phyloP scores from a whole-genome alignment of 1,139 yeast genomes.

The Pichia cactophila region DNA sequence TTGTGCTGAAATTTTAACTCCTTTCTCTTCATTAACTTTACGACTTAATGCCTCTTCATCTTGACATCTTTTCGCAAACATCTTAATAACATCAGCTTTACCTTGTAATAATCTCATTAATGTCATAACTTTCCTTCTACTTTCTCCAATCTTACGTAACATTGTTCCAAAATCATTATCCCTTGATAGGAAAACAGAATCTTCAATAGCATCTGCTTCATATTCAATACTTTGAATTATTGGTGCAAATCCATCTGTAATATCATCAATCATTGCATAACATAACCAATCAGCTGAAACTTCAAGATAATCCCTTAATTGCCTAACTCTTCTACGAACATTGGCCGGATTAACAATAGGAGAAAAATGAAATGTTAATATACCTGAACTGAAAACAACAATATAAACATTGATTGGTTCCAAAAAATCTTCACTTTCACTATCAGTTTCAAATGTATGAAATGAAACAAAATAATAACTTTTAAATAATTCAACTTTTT shows the following conservation, averaged over 20 bases:
- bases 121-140: slow-evolving; percentile 87
- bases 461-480: slow-evolving; percentile 74
- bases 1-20: slow-evolving; percentile 33
- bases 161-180: slow-evolving; percentile 61
- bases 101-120: slow-evolving; percentile 84
- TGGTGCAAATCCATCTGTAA: slow-evolving; percentile 90
- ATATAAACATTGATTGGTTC: slow-evolving; percentile 86
- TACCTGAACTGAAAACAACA: slow-evolving; percentile 80
- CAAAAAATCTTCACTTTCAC: slow-evolving; percentile 70
- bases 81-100: slow-evolving; percentile 93
- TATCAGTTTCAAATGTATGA: slow-evolving; percentile 72
- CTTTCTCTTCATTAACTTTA: slow-evolving; percentile 7
- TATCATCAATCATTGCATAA: slow-evolving; percentile 88
- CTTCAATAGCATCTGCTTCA: slow-evolving; percentile 91
- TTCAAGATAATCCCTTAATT: slow-evolving; percentile 76
- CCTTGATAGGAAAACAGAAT: slow-evolving; percentile 60
- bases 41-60: slow-evolving; percentile 40
- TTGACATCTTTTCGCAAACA: slow-evolving; percentile 95
- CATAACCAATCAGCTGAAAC: slow-evolving; percentile 92
- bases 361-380: slow-evolving; percentile 76
- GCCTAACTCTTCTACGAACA: slow-evolving; percentile 88
- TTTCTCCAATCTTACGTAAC: slow-evolving; percentile 79
- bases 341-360: slow-evolving; percentile 78
- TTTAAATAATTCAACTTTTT: slow-evolving; percentile 71
- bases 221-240: slow-evolving; percentile 78